Base-by-base conservation (phyloP, 306 rosid species). In the Ormosia semicastrata region DNA sequence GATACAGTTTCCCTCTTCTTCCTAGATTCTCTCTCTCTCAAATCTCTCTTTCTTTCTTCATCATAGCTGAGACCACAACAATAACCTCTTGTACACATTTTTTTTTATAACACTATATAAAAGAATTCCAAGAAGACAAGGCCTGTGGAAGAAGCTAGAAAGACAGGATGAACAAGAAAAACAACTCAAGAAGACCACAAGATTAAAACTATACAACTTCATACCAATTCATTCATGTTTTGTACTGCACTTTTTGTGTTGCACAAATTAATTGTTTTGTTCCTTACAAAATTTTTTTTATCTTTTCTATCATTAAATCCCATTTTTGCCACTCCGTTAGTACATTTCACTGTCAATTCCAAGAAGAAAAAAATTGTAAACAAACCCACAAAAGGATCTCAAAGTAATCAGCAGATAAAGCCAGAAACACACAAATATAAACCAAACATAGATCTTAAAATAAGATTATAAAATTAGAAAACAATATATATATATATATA, bases 391-490 rank as follows among this genome's bases (percentile, higher is more conserved):
- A 44, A 59, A 3, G 40, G 13, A 76, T 29, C 8, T 69, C 15
- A 9, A 6, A 50, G 62, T 66, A 64, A 66, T 14, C 17, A 49
- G 34, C 5, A 68, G 53, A 34, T 15, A 57, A 58, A 65, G 78
- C 50, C 59, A 32, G 3, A 32, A 4, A n/a, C 7, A 34, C 14
- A 5, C 65, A n/a, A 47, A 66, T 17, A 63, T 8, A 65, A 57
- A 57, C 58, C 75, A 83, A 87, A 78, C 83, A 88, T 78, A 83
- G 73, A 87, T 54, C 49, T 66, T 24, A 64, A 68, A 78, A 59
- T 15, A 85, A 68, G n/a, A 10, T 2, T 7, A 13, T 13, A 40
- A 46, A 72, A 15, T 9, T 8, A 82, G 30, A 5, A 10, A 56
- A 76, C n/a, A n/a, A n/a, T n/a, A n/a, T n/a, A n/a, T n/a, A n/a